Conservation (phyloP, 371 early-diverging fungal genomes). For the Mucor irregularis region DNA sequence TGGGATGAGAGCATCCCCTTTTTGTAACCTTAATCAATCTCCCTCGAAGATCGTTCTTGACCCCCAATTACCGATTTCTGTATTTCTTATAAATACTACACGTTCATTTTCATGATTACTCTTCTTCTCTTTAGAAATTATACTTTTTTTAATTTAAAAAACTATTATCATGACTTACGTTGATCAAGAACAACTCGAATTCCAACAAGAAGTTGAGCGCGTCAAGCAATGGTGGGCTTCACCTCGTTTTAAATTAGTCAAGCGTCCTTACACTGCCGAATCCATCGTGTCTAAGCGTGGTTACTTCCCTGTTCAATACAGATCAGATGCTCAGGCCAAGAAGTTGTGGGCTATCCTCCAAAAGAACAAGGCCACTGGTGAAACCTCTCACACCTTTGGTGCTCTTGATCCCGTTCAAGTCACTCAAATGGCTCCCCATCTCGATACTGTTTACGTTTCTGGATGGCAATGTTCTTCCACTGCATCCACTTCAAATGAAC, state of each 20-base stretch:
- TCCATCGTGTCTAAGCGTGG: slow-evolving; percentile 92
- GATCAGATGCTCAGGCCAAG: slow-evolving; percentile 88
- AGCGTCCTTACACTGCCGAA: slow-evolving; percentile 92
- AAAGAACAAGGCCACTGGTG: slow-evolving; percentile 73
- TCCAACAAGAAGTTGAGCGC: slow-evolving; percentile 76
- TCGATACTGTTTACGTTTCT: slow-evolving; percentile 97
- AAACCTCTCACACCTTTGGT: slow-evolving; percentile 94
- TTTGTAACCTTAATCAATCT: slow-evolving; percentile 3
- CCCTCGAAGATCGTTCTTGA: not conserved
- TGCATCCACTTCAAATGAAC: slow-evolving; percentile 96
- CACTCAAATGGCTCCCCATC: slow-evolving; percentile 96
- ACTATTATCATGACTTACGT: slow-evolving; percentile 17
- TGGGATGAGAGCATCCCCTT: too few relatives aligned
- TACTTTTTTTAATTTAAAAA: not conserved
- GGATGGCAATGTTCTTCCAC: slow-evolving; percentile 99
- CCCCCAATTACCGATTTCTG: not conserved
- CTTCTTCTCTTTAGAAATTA: not conserved
- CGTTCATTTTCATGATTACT: not conserved
- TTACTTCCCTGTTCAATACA: slow-evolving; percentile 69
- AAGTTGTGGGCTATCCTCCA: slow-evolving; percentile 90
- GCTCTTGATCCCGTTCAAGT: slow-evolving; percentile 94
- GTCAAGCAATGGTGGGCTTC: slow-evolving; percentile 91
- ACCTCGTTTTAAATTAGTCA: slow-evolving; percentile 80
- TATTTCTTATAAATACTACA: slow-evolving; percentile 3
- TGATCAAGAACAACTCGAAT: slow-evolving; percentile 66